Base-by-base conservation (phyloP, 2,329 filamentous ascomycete genomes). In the Samsoniella hepiali region DNA sequence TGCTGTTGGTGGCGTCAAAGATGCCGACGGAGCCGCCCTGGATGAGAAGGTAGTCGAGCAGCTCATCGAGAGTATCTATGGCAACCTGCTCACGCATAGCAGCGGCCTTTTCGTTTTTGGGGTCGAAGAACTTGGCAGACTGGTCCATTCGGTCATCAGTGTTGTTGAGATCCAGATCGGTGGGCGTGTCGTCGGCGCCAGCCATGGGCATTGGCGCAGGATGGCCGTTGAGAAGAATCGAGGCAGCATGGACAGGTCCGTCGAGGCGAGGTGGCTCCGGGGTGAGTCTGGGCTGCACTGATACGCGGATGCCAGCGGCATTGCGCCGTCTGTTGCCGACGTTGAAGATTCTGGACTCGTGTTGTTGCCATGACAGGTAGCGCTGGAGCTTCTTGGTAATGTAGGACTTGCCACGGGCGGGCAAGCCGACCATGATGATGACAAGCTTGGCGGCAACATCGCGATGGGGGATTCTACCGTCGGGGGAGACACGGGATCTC, bases 351-450 rank as follows among this genome's bases (percentile, higher is more conserved):
- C 84, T 86, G 13, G 93, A 95, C 72, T 97, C 91, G 77, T 99
- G 94, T 73, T 99, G 95, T 72, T 97, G 88, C 95, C 95, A 99
- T 57, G 96, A 94, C 58, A 99, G 80, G 74, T 98, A 99, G 66
- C 95, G 86, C 64, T 95, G 91, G 67, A 99, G 85, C 79, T 99
- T 99, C 82, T 98, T 98, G 66, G 95, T 98, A 71, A 99, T 96
- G 78, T 99, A 99, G 62, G 93, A 97, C 79, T 99, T 99, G 73
- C 95, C 95, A 71, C 95, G 84, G 10, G 95, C 95, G 3, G 95
- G 95, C 70, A 99, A 80, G 67, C 95, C 95, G 65, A 99, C 95
- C 95, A 99, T 99, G 74, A 99, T 88, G 71, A 99, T 96, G 73
- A 98, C 92, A 66, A 99, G 82, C 81, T 99, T 99, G 47, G 95